Conservation (phyloP, 306 rosid genomes). For the Quercus glauca region DNA sequence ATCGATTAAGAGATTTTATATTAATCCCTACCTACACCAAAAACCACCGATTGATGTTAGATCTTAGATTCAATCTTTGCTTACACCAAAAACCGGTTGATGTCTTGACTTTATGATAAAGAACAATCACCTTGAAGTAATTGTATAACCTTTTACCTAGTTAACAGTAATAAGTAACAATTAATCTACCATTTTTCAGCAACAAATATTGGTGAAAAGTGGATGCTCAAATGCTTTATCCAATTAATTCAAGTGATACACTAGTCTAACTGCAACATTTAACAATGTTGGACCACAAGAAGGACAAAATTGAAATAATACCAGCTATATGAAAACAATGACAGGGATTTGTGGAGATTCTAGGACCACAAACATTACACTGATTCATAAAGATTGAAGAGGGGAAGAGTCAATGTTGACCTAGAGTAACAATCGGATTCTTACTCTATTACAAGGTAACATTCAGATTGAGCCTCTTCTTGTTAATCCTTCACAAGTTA, state of each 20-base stretch:
- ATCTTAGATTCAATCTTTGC: accelerated
- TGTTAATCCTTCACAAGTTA: neutral
- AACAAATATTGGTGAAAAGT: too few species aligned
- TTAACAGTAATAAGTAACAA: too few species aligned
- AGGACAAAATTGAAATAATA: neutral
- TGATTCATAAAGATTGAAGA: neutral
- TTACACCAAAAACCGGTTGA: too few species aligned
- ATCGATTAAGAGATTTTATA: too few species aligned
- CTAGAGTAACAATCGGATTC: neutral
- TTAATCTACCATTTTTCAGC: too few species aligned
- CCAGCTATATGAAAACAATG: slow-evolving; percentile 3
- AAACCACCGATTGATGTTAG: too few species aligned
- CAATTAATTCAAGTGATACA: too few species aligned
- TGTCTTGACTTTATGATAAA: too few species aligned
- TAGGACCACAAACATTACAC: slow-evolving; percentile 13
- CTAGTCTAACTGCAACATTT: neutral
- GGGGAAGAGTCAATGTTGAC: neutral
- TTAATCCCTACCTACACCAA: too few species aligned
- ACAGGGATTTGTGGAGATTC: neutral
- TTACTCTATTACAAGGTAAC: too few species aligned
- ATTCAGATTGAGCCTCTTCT: neutral
- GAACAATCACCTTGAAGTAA: accelerated
- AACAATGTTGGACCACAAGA: slow-evolving; percentile 1
- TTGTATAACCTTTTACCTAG: too few species aligned
- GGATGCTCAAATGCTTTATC: too few species aligned